Base-by-base conservation (phyloP, 2,329 filamentous ascomycete species). In the Aspergillus carbonarius region DNA sequence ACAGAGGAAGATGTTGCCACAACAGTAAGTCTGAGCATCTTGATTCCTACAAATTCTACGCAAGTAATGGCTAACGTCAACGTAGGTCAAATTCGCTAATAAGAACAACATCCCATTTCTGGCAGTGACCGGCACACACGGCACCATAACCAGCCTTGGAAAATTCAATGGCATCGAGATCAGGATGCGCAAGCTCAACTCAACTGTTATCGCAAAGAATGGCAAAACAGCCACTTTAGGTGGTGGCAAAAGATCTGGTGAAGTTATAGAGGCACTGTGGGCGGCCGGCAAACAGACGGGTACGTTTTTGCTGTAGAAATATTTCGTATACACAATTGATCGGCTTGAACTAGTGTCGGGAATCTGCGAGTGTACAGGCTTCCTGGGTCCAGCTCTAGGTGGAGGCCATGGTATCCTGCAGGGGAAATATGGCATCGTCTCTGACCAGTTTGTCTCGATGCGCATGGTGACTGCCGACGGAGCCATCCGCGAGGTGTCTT, bases 321-420 rank as follows among this genome's bases (percentile, higher is more conserved):
- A n/a, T 18, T 10, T 13, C 7, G 25, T 25, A 30, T 25, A 48
- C 13, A 6, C 13, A 1, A 13, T 23, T 20, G 2, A 18, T 4
- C 6, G 25, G n/a, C 39, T 30, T 17, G n/a, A 17, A 40, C 23
- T 37, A 64, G 60, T 81, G 1, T 81, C 79, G 20, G 81, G 81
- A 32, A 77, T 75, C 13, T 85, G 83, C 64, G 82, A 83, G 67
- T 85, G 82, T 60, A 76, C 78, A 12, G 75, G 80, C 44, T 66
- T 75, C 46, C 63, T 81, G 3, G 81, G 79, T 0, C 82, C 82
- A 0, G 81, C 73, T 0, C 77, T 87, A 0, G 85, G 85, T 4
- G 85, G 85, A 54, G 84, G 85, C 8, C 80, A 84, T 68, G 83
- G 84, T 30, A 77, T 77, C 69, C 76, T 83, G 8, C 80, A 84